Evolutionary conservation across 2,329 filamentous ascomycete species (phyloP).

Genomic region (Tetracladium maxilliforme): DNA sequence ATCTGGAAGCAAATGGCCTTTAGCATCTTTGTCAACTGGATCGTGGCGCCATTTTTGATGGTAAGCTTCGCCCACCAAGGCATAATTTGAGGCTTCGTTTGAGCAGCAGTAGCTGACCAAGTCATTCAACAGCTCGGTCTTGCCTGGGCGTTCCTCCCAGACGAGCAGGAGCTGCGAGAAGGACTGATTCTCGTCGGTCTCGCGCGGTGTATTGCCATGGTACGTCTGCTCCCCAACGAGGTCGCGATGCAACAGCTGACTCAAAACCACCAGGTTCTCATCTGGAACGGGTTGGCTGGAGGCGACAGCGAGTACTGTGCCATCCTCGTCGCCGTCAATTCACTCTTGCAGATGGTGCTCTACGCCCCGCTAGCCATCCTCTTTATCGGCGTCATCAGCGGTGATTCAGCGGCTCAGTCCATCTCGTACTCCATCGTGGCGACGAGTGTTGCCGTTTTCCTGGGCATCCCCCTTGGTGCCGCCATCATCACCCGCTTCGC

Average conservation of each 20-base stretch:
- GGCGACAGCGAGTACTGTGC: constrained; percentile 76
- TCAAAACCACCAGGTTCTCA: too few relatives aligned
- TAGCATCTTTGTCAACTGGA: constrained; percentile 68
- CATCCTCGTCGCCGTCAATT: constrained; percentile 63
- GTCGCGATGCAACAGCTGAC: too few relatives aligned
- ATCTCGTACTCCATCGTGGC: constrained; percentile 57
- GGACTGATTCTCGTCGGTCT: constrained; percentile 74
- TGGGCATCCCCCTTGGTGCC: constrained; percentile 70
- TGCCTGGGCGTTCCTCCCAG: constrained; percentile 53
- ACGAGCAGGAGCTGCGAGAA: constrained; percentile 38
- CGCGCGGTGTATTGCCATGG: constrained; percentile 82
- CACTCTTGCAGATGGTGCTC: constrained; percentile 58
- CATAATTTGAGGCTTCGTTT: too few relatives aligned
- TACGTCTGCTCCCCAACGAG: too few relatives aligned
- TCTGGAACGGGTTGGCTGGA: constrained; percentile 67
- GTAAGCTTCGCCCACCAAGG: too few relatives aligned
- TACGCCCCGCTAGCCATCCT: constrained; percentile 56
- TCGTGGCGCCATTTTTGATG: constrained; percentile 73
- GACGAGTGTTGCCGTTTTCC: constrained; percentile 68
- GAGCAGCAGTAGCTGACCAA: too few relatives aligned
- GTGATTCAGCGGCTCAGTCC: constrained; percentile 21
- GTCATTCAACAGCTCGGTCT: too few relatives aligned
- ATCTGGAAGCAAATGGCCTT: constrained; percentile 73
- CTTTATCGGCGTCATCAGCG: constrained; percentile 56
- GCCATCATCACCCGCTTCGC: constrained; percentile 61